These are phyloP conservation scores for Aspergillus neoniger DNA, from an alignment of 2,329 filamentous ascomycete species.

Conservation along the genomic window DNA sequence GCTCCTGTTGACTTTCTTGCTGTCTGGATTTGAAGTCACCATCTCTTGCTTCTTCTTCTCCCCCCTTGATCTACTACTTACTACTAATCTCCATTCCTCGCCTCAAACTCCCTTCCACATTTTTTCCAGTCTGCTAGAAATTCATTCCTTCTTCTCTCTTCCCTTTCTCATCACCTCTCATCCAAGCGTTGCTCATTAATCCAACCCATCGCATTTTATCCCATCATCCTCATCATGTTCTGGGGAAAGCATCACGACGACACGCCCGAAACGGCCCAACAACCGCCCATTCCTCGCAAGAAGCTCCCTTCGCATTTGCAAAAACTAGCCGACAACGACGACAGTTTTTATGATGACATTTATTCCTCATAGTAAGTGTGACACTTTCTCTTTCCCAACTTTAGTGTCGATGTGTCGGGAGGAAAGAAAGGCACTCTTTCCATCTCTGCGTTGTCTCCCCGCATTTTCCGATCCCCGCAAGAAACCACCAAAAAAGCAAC, in stretches of 20 bases:
- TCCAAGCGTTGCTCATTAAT: background rate
- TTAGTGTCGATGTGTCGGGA: too few species aligned
- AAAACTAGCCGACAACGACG: constrained; percentile 61
- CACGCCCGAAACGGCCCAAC: constrained; percentile 21
- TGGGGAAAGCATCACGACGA: constrained; percentile 36
- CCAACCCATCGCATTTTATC: background rate
- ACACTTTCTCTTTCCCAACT: too few species aligned
- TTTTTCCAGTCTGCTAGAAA: too few species aligned
- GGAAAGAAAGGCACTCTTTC: too few species aligned
- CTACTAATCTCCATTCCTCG: background rate
- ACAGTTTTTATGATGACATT: constrained; percentile 74
- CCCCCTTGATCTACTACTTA: background rate
- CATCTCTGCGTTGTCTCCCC: background rate
- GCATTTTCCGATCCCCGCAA: constrained; percentile 1
- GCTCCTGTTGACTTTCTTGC: background rate
- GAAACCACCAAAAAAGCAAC: background rate
- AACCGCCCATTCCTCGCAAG: constrained; percentile 52
- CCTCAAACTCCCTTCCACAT: background rate
- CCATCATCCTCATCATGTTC: constrained; percentile 27
- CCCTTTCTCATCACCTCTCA: background rate
- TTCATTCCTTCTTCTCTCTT: background rate
- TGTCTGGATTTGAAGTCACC: background rate
- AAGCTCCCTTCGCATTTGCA: constrained; percentile 58
- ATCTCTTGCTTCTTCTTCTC: constrained; percentile 6
- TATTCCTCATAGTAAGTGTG: constrained; percentile 73